Base-by-base conservation (phyloP, 495 filamentous ascomycete genomes). In the Entonaema liquescens region DNA sequence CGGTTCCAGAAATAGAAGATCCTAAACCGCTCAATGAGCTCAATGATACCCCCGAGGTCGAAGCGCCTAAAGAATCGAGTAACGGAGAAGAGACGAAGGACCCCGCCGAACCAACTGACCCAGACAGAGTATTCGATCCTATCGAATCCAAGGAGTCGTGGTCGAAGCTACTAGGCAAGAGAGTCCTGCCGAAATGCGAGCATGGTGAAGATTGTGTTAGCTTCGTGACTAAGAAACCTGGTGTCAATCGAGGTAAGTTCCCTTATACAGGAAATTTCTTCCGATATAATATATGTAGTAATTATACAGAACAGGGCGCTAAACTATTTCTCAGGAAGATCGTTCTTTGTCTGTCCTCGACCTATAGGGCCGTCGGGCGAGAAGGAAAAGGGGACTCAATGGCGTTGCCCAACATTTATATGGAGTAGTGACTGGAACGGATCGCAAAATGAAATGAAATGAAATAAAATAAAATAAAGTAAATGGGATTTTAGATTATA, bases 141-240 rank as follows among this genome's bases (percentile, higher is more conserved):
- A 88, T 93, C 40, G 84, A 84, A 55, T 85, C 87, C 59, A 96
- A 94, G 74, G 90, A 94, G 72, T 91, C 92, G 25, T 98, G 95
- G 95, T 85, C 86, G 1, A 93, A 91, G 76, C 83, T 99, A 1
- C 91, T 99, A 57, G 88, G 90, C 13, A 94, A 93, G 74, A 88
- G 90, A 58, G 79, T 83, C 1, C 81, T 88, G 2, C 95, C 95
- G 2, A 84, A 83, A 57, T 99, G 95, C 77, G 93, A 97, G 31
- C 95, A 99, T 75, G 83, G 87, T 58, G 95, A 99, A 61, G 91
- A 92, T 15, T 98, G 95, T 76, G 89, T 92, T 57, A 91, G 83
- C 56, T 70, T 93, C 33, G 85, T 88, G 7, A 96, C 93, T 6
- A 97, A 93, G 81, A 99, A 98, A 73, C 84, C 90, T 0, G 95